Evolutionary conservation across 352 stramenopile species (phyloP), one percentile per base, ranked within the genome.

Genomic region (Pythium pyrilobum): DNA sequence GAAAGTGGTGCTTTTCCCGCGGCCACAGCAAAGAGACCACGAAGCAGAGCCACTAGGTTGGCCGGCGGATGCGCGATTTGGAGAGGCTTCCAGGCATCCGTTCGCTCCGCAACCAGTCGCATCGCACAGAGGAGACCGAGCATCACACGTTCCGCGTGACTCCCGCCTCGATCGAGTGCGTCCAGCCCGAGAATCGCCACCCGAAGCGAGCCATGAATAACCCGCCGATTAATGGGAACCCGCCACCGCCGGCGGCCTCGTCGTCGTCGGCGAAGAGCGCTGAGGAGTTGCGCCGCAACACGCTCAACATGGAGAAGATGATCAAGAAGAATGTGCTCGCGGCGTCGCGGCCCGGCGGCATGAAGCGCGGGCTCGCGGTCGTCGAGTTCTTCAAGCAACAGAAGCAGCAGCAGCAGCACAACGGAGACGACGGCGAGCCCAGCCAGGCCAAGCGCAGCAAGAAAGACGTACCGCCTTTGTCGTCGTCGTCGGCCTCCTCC

Each of bases 241-340:
- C 36, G 4, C 28, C 43, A 10, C 25, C 40, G 13, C 13, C 37
- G 36, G n/a, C 16, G 9, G 31, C 34, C 43, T n/a, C n/a, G n/a
- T n/a, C n/a, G n/a, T n/a, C n/a, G n/a, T n/a, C n/a, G n/a, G 43
- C 28, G 28, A 55, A 50, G 41, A 60, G 59, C 47, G 81, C 64
- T 2, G 71, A 87, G 18, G 67, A 90, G 16, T 13, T 71, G 54
- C 77, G 80, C 0, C 81, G 78, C 41, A 89, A 72, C 62, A 66
- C 67, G 15, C 43, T 89, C 31, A 92, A 87, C 55, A 89, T 89
- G 77, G 81, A 92, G 64, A 88, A 88, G 44, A 92, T 92, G 81
- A 86, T 92, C 61, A 77, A 88, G 63, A 89, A 88, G 52, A 92
- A 92, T 58, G 77, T 89, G 27, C 46, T 79, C 20, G 68, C 59